phyloP scores from a whole-genome alignment of 495 filamentous ascomycete genomes.

The Podospora fimiseda region DNA sequence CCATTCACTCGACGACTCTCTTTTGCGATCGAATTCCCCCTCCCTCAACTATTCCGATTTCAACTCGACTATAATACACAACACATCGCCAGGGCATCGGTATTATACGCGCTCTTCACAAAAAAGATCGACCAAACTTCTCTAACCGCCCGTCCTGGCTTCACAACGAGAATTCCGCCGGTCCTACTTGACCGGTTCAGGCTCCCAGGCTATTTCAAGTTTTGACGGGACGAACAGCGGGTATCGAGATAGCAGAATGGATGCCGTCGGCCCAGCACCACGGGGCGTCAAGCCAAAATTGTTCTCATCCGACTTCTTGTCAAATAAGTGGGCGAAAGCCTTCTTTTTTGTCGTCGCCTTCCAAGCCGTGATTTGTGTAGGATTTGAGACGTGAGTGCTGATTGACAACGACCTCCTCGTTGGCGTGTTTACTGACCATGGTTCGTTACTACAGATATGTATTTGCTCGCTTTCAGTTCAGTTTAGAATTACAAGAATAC shows the following conservation, averaged over 20 bases:
- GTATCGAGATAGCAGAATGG: conserved; percentile 20
- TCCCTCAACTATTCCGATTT: no score
- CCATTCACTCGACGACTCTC: neutral
- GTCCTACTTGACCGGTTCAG: conserved; percentile 33
- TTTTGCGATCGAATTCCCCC: no score
- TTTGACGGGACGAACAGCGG: conserved; percentile 26
- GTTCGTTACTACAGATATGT: conserved; percentile 57
- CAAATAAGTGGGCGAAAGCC: conserved; percentile 79
- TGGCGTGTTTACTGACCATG: conserved; percentile 3
- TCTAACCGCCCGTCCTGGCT: conserved; percentile 31
- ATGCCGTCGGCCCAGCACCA: conserved; percentile 19
- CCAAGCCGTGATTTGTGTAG: conserved; percentile 73
- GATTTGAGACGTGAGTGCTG: conserved; percentile 72
- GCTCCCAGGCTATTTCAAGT: conserved; percentile 29
- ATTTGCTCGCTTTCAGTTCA: conserved; percentile 60
- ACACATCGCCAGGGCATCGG: no score
- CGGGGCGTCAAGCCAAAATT: conserved; percentile 50
- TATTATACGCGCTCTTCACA: neutral
- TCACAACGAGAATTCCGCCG: conserved; percentile 32
- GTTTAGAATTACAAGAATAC: conserved; percentile 27
- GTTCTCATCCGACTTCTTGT: conserved; percentile 70
- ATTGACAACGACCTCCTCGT: neutral
- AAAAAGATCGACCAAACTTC: neutral
- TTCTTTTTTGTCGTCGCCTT: conserved; percentile 68
- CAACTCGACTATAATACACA: no score